Percentiles rank a stretch among this genome's conserved stretches.
Evolutionary conservation across 2,329 filamentous ascomycete species (phyloP).

Genomic region (Trichoderma arundinaceum): DNA sequence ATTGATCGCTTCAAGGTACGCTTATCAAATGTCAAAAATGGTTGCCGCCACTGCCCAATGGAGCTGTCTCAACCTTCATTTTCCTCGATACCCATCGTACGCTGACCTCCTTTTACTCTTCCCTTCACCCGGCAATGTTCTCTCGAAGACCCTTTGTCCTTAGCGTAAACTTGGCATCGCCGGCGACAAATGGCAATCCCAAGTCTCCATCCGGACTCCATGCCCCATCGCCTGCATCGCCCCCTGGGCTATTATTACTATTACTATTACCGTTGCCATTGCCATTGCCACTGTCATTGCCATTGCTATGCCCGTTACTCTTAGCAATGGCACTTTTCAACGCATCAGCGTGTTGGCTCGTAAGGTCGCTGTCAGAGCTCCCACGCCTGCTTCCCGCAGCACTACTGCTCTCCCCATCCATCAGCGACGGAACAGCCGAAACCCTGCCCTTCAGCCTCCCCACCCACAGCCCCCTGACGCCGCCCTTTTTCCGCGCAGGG

Average conservation of each 20-base stretch:
- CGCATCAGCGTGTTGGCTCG: constrained; percentile 50
- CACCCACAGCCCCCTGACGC: constrained; percentile 63
- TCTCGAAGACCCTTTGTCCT: constrained; percentile 63
- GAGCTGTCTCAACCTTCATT: neutral
- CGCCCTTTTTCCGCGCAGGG: constrained; percentile 65
- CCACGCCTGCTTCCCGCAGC: constrained; percentile 50
- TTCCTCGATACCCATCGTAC: neutral
- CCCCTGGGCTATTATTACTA: constrained; percentile 32
- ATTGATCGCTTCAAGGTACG: neutral
- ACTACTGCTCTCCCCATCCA: constrained; percentile 45
- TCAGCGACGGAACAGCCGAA: constrained; percentile 39
- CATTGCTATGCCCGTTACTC: constrained; percentile 35
- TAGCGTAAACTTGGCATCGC: constrained; percentile 55
- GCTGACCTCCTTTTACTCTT: neutral
- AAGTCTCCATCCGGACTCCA: constrained; percentile 38
- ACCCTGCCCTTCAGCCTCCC: constrained; percentile 52
- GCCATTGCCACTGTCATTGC: constrained; percentile 1
- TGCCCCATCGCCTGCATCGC: constrained; percentile 6
- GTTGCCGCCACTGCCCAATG: no score
- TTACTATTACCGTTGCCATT: constrained; percentile 3
- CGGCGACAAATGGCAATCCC: constrained; percentile 54
- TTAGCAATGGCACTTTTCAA: constrained; percentile 46
- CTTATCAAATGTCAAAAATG: neutral
- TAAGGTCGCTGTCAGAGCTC: constrained; percentile 52
- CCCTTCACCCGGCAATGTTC: constrained; percentile 39